Base-by-base conservation (phyloP, 345 rosid species). In the Melastoma malabathricum region DNA sequence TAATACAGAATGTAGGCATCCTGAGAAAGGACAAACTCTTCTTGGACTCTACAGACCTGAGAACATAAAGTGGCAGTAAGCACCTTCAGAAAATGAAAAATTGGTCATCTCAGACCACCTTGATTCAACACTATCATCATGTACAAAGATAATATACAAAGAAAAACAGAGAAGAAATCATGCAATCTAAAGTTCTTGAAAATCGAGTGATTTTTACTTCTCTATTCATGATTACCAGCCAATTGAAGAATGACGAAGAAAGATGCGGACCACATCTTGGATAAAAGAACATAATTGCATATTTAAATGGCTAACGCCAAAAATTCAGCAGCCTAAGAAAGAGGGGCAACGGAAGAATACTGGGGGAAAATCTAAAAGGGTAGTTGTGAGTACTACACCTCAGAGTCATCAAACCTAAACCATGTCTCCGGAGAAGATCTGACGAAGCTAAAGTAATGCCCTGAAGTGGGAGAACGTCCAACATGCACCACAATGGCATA, bases 1-100 rank as follows among this genome's bases (percentile, higher is more conserved):
- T 93, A 93, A 54, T 88, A 83, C 50, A 93, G 72, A 54, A 88
- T 76, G 60, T 93, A 93, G 25, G 99, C 82, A 50, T 77, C 76
- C 53, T 73, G 71, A 63, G 83, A 76, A 29, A 88, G 64, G 55
- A 83, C 95, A 51, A n/a, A 29, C 8, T 76, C 80, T 56, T 79
- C 83, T 41, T 66, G 60, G 51, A 72, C 71, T 50, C 56, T 66
- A 46, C 50, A 56, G 20, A 92, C 94, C 99, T 92, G 68, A 60
- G 60, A 48, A 48, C 25, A 59, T 47, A 17, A 60, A 56, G 25
- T 45, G 39, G 9, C 10, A 31, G 38, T 31, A 31, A 31, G 38
- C 38, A 31, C 38, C 38, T 31, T 9, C 9, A 31, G 10, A 31
- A 31, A 31, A 31, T 31, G 38, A 2, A 31, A 31, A 31, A 31